Evolutionary conservation across 495 filamentous ascomycete species (phyloP).

Genomic region (Thermothielavioides terrestris): DNA sequence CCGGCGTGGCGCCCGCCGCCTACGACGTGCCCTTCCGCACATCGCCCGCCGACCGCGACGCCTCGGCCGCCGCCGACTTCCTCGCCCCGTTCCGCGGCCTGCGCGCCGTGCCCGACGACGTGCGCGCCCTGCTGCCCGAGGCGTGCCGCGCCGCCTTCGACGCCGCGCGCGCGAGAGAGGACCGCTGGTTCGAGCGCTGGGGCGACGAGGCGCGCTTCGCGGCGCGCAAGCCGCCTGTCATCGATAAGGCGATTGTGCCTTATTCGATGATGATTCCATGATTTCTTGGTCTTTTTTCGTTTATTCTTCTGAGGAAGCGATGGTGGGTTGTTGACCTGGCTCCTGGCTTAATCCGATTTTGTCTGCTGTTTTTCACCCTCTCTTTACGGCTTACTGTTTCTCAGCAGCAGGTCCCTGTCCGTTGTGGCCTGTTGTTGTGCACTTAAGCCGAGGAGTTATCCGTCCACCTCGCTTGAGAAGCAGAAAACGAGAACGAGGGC

Average conservation of each 20-base stretch:
- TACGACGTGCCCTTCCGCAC: conserved; percentile 40
- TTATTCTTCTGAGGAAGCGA: background rate
- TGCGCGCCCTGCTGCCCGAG: conserved; percentile 58
- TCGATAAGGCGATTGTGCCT: conserved; percentile 49
- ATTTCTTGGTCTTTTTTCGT: conserved; percentile 1
- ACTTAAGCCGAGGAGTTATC: too few species aligned
- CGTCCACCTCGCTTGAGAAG: too few species aligned
- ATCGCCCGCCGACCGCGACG: conserved; percentile 18
- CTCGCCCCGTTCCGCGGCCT: conserved; percentile 58
- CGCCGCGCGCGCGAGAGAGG: conserved; percentile 50
- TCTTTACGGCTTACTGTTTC: too few species aligned
- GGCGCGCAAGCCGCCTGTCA: conserved; percentile 38
- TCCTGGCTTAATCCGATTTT: background rate
- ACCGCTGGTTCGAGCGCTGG: conserved; percentile 66
- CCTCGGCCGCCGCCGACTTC: conserved; percentile 25
- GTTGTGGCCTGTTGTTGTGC: too few species aligned
- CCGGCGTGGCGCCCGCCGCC: conserved; percentile 31
- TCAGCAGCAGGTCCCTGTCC: too few species aligned
- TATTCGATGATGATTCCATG: conserved; percentile 29
- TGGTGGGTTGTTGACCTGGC: background rate
- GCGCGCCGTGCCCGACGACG: conserved; percentile 53
- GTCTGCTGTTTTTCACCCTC: too few species aligned
- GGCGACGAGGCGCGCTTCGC: conserved; percentile 45
- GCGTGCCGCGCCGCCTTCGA: conserved; percentile 65
- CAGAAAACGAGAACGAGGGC: too few species aligned